phyloP scores from a whole-genome alignment of 2,329 filamentous ascomycete genomes.

The Ophiocordyceps australis region DNA sequence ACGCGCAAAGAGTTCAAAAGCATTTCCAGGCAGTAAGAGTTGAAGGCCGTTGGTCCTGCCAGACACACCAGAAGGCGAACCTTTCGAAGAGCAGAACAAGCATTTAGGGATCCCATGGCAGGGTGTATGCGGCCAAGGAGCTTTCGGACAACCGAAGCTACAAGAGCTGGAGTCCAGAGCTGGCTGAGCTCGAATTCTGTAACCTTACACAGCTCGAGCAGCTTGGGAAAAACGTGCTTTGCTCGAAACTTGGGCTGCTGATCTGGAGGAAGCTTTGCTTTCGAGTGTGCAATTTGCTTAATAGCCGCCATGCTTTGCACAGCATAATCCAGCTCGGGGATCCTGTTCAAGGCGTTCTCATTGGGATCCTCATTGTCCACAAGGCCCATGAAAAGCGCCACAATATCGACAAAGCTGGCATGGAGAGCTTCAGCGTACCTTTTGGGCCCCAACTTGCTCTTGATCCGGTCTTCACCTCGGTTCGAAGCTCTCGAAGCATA shows the following conservation, averaged over 20 bases:
- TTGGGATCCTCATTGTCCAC: conserved; percentile 62
- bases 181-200: conserved; percentile 43
- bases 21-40: conserved; percentile 80
- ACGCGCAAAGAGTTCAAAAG: conserved; percentile 62
- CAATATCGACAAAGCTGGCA: conserved; percentile 55
- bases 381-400: conserved; percentile 57
- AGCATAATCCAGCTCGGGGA: conserved; percentile 39
- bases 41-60: conserved; percentile 52
- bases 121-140: conserved; percentile 68
- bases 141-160: conserved; percentile 56
- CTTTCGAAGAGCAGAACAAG: conserved; percentile 73
- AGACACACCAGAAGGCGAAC: conserved; percentile 66
- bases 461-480: conserved; percentile 49
- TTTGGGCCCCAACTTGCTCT: conserved; percentile 50
- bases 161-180: conserved; percentile 62
- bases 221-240: conserved; percentile 55
- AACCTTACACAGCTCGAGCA: conserved; percentile 60
- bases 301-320: conserved; percentile 51
- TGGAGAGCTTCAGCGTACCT: conserved; percentile 44
- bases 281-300: conserved; percentile 47
- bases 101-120: conserved; percentile 71
- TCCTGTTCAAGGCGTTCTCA: conserved; percentile 46
- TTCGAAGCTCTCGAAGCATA: conserved; percentile 11
- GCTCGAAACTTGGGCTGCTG: conserved; percentile 79
- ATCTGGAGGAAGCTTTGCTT: conserved; percentile 47